Evolutionary conservation across 2,329 filamentous ascomycete genomes (phyloP), one percentile per base, ranked within the genome.

Genomic region (Rasamsonia emersonii): DNA sequence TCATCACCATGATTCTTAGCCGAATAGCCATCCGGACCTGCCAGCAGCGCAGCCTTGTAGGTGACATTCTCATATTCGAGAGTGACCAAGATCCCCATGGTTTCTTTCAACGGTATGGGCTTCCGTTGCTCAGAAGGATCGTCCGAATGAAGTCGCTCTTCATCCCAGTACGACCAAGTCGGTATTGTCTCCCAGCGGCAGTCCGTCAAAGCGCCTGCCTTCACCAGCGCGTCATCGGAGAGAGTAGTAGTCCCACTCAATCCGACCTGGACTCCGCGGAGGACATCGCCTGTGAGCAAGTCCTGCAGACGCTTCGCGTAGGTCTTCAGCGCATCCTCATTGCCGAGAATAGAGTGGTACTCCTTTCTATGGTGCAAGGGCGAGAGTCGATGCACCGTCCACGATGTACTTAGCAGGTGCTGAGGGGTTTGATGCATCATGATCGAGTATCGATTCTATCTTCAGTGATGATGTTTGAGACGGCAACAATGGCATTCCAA

Each of bases 401-500:
- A 73, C 17, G 68, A 71, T n/a, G 62, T 63, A 44, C 67, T 64
- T 44, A 70, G 68, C 23, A 73, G 55, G 8, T 67, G 64, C 33
- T 63, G 36, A 16, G 35, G 34, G 10, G 32, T 46, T 36, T 41
- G 37, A 30, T 44, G 35, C 14, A 44, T 43, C 54, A 59, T 58
- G 13, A 27, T 38, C 18, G 4, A 19, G 24, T 11, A 23, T 23
- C 9, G 20, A 23, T 23, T 23, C 20, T 8, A 9, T 8, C 9
- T 23, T 23, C 9, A 23, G 11, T 23, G 8, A 11, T 23, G 9
- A 11, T 9, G 20, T 9, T 23, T 23, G 20, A 23, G 20, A 23
- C 8, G 8, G n/a, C n/a, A n/a, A n/a, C n/a, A n/a, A n/a, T n/a
- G n/a, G n/a, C n/a, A n/a, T n/a, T n/a, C n/a, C n/a, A n/a, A n/a